These are phyloP conservation scores for Bombardia bombarda DNA, from an alignment of 495 filamentous ascomycete species.

Conservation along the genomic window DNA sequence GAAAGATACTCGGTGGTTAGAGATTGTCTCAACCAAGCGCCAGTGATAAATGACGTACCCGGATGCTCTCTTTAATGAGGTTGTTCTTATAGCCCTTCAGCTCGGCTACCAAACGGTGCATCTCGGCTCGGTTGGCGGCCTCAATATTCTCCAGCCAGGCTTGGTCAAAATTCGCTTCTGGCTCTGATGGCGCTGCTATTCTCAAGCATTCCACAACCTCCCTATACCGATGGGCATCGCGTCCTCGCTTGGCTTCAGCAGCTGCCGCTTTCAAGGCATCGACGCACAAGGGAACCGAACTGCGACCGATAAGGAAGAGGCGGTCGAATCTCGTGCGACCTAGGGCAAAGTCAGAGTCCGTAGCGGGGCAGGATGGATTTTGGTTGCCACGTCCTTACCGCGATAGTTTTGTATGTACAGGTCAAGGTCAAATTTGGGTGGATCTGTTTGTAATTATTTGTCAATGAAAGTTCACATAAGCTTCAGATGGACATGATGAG, in stretches of 20 bases:
- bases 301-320: constrained; percentile 70
- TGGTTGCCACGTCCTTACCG: constrained; percentile 44
- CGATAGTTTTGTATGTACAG: constrained; percentile 86
- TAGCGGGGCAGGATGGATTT: background rate
- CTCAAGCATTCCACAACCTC: constrained; percentile 57
- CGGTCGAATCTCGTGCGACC: constrained; percentile 72
- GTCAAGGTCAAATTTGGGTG: constrained; percentile 88
- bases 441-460: constrained; percentile 39
- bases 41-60: constrained; percentile 44
- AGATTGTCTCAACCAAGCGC: background rate
- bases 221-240: constrained; percentile 64
- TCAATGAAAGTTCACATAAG: no score
- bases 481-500: no score
- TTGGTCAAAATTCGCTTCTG: constrained; percentile 56
- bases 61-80: constrained; percentile 92
- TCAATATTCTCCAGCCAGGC: constrained; percentile 61
- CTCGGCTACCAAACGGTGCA: constrained; percentile 68
- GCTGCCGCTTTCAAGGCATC: constrained; percentile 79
- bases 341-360: constrained; percentile 12
- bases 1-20: background rate
- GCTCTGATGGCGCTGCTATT: constrained; percentile 56
- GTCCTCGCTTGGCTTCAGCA: constrained; percentile 66
- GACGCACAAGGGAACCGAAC: constrained; percentile 63
- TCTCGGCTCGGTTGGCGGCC: constrained; percentile 56
- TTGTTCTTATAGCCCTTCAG: constrained; percentile 95